These are phyloP conservation scores for Catharanthus roseus DNA, from an alignment of 257 asterid species.

Conservation along the genomic window DNA sequence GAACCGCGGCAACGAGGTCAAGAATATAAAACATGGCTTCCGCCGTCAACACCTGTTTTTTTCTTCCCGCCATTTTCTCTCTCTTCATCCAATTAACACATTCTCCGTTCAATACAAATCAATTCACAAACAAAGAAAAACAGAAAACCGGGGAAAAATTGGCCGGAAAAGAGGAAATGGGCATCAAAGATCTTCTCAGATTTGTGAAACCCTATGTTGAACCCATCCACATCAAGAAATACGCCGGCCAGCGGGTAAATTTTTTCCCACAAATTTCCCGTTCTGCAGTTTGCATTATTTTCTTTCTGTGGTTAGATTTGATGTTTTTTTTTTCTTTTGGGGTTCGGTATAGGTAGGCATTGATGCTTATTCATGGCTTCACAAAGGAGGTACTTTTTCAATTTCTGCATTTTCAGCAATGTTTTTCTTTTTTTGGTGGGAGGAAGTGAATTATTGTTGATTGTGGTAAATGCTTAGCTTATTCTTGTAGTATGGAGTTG, in stretches of 20 bases:
- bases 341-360: slow-evolving; percentile 55
- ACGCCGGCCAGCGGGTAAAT: slow-evolving; percentile 60
- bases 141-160: slow-evolving; percentile 11
- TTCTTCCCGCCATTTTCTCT: slow-evolving; percentile 32
- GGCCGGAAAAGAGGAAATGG: slow-evolving; percentile 39
- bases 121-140: background rate
- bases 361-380: slow-evolving; percentile 90
- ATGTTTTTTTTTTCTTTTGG: no score
- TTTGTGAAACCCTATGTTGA: slow-evolving; percentile 71
- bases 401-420: background rate
- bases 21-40: background rate
- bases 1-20: background rate
- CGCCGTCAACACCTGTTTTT: slow-evolving; percentile 12
- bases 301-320: background rate
- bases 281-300: background rate
- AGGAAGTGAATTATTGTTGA: background rate
- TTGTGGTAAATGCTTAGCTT: slow-evolving; percentile 47
- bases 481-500: slow-evolving; percentile 82
- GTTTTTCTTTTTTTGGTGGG: background rate
- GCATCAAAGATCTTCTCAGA: slow-evolving; percentile 69
- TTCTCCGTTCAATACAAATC: background rate
- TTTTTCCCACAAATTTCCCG: background rate
- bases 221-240: slow-evolving; percentile 63
- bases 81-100: slow-evolving; percentile 7
- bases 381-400: slow-evolving; percentile 60